phyloP scores from a whole-genome alignment of 2,329 filamentous ascomycete species.

The Helicocarpus griseus region DNA sequence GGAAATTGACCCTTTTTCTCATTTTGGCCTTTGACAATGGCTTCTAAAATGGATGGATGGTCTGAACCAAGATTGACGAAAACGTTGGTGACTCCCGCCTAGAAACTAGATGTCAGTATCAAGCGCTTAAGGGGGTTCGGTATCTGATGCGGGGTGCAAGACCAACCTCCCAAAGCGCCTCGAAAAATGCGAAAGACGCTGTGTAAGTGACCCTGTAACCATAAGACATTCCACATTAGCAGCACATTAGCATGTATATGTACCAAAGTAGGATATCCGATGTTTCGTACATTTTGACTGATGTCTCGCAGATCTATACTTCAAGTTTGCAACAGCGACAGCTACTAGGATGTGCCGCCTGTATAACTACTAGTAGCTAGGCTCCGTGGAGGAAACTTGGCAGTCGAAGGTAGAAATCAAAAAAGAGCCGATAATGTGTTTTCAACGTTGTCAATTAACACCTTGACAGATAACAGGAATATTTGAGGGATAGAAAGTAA shows the following conservation, averaged over 20 bases:
- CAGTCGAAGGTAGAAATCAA: too few relatives aligned
- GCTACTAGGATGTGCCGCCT: too few relatives aligned
- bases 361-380: too few relatives aligned
- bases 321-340: too few relatives aligned
- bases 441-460: too few relatives aligned
- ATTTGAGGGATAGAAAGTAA: too few relatives aligned
- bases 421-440: too few relatives aligned
- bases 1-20: constrained; percentile 58
- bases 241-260: not conserved
- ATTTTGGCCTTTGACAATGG: constrained; percentile 65
- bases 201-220: constrained; percentile 46
- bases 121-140: not conserved
- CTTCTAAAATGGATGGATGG: constrained; percentile 68
- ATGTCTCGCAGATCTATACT: too few relatives aligned
- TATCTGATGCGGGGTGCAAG: constrained; percentile 23
- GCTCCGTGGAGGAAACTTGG: too few relatives aligned
- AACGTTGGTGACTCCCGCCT: constrained; percentile 42
- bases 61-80: constrained; percentile 48
- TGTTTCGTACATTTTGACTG: not conserved
- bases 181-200: constrained; percentile 72
- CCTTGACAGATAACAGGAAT: too few relatives aligned
- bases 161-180: constrained; percentile 64
- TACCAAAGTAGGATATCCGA: not conserved
- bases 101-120: not conserved
- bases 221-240: not conserved